Evolutionary conservation across 805 yeast genomes (phyloP).

Genomic region (Pichia exigua): DNA sequence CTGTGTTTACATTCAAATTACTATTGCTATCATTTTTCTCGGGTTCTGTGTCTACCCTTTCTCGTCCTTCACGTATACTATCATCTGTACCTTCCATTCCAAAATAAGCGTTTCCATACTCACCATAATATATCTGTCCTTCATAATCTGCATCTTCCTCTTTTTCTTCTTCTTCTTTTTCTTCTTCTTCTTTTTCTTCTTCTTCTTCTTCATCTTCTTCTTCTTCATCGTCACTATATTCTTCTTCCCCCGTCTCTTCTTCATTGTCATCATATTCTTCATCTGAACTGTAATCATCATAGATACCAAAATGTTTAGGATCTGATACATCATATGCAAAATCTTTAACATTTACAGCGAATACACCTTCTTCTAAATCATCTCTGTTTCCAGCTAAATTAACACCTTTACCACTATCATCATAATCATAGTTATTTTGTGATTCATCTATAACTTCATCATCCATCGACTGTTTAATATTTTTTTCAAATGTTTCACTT

Average conservation of each 20-base stretch:
- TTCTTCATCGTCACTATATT: too few relatives aligned
- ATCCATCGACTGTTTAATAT: not conserved
- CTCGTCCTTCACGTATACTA: not conserved
- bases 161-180: conserved; percentile 14
- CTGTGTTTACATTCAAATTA: not conserved
- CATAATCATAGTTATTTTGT: not conserved
- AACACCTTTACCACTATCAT: not conserved
- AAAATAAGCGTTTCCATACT: not conserved
- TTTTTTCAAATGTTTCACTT: not conserved
- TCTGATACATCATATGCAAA: conserved; percentile 69
- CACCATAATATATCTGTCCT: not conserved
- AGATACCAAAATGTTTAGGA: conserved; percentile 60
- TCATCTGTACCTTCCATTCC: not conserved
- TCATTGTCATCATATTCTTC: conserved; percentile 19
- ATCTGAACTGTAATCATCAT: not conserved
- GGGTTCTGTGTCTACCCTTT: not conserved
- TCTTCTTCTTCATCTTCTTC: conserved; percentile 9
- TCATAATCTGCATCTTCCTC: conserved; percentile 12
- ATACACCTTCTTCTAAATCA: not conserved
- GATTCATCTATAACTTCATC: not conserved
- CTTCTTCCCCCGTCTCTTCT: too few relatives aligned
- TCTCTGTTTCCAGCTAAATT: not conserved
- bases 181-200: conserved; percentile 19
- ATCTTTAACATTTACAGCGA: conserved; percentile 42
- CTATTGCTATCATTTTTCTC: not conserved